Conservation (phyloP, 768 basidiomycete species). For the Lentinula edodes region DNA sequence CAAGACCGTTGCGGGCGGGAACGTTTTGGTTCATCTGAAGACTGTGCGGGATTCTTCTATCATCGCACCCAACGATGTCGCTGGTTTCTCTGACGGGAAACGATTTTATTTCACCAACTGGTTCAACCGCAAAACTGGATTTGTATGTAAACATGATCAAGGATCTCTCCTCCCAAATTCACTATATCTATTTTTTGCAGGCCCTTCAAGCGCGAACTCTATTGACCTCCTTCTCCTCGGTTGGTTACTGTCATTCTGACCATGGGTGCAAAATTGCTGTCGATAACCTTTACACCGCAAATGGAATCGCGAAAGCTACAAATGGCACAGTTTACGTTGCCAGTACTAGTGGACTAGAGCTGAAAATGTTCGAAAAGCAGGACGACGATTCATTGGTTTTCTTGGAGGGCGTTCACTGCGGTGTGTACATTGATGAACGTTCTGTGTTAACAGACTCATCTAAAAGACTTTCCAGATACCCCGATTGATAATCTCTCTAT, state of each 20-base stretch:
- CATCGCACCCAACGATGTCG: conserved; percentile 65
- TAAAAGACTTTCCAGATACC: conserved; percentile 30
- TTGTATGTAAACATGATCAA: conserved; percentile 30
- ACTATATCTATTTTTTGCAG: conserved; percentile 5
- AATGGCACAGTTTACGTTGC: conserved; percentile 60
- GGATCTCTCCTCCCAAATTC: background rate
- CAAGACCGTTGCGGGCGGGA: conserved; percentile 40
- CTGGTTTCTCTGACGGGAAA: conserved; percentile 56
- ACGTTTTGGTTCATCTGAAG: conserved; percentile 42
- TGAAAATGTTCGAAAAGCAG: conserved; percentile 54
- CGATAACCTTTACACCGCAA: conserved; percentile 41
- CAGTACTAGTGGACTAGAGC: conserved; percentile 33
- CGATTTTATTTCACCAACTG: conserved; percentile 65
- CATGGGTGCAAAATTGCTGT: conserved; percentile 58
- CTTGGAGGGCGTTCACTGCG: conserved; percentile 45
- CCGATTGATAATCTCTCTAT: conserved; percentile 57
- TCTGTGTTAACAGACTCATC: background rate
- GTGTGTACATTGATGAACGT: conserved; percentile 24
- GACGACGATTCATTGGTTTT: conserved; percentile 54
- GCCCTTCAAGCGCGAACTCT: conserved; percentile 17
- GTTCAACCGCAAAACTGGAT: conserved; percentile 42
- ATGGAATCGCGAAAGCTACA: conserved; percentile 53
- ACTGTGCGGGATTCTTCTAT: conserved; percentile 58
- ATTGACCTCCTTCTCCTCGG: conserved; percentile 35
- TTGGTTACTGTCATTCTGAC: conserved; percentile 61